Base-by-base conservation (phyloP, 2,329 filamentous ascomycete species). In the Colletotrichum magnum region DNA sequence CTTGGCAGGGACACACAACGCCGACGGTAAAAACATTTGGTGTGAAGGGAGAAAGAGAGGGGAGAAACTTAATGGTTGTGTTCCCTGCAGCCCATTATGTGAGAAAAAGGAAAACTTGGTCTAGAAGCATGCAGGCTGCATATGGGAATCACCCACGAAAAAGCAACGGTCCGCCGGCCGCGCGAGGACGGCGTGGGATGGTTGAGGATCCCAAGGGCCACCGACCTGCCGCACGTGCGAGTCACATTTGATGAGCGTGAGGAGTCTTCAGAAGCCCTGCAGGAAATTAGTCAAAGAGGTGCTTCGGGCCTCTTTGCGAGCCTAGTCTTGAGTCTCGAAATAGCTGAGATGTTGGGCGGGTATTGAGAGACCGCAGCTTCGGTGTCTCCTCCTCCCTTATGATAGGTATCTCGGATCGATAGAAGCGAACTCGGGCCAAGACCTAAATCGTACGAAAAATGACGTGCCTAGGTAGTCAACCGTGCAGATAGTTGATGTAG, bases 221-320 rank as follows among this genome's bases (percentile, higher is more conserved):
- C 36, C 26, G 12, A 50, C 18, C 9, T 18, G 18, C 56, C 51
- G 62, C 67, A 57, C 56, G 51, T 69, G 62, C 56, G 56, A 69
- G 66, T 66, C 62, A 69, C 56, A 60, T 60, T 56, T 57, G 36
- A 66, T 60, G 41, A 69, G 32, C 36, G 45, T 47, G 26, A 47
- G 59, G 47, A 51, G 48, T 69, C 66, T 69, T 61, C 57, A 61
- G 32, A 66, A 69, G 43, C 57, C 67, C 67, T 69, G 67, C 62
- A 47, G 41, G 45, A 45, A 6, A 32, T 21, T 5, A 41, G 67
- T 57, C 45, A 28, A 53, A 45, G 43, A 13, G 6, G 15, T 41
- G 41, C 61, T 47, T 28, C 24, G 12, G 9, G 28, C 26, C 18
- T 36, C 60, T 41, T 47, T 28, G 53, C 52, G 26, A 48, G 36